A percentile compares a stretch with the other conserved stretches of the same genome.
Evolutionary conservation across 208 protist genomes (phyloP).

Genomic region (Trypanosoma platydactyli): DNA sequence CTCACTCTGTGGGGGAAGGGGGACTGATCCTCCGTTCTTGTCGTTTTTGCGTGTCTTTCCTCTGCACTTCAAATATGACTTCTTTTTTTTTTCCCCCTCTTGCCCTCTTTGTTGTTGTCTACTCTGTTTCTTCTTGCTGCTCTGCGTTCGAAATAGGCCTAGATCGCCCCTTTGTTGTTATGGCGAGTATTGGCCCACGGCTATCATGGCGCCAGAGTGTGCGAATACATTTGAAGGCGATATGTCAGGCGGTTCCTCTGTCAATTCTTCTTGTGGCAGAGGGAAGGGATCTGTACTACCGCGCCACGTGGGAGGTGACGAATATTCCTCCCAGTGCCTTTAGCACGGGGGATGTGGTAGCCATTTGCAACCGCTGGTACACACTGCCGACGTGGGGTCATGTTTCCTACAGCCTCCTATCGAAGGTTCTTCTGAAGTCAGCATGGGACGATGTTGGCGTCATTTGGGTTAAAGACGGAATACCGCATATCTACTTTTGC

Average conservation of each 20-base stretch:
- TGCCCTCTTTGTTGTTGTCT: neutral
- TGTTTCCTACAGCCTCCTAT: slow-evolving; percentile 68
- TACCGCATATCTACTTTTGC: slow-evolving; percentile 65
- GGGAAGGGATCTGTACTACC: slow-evolving; percentile 81
- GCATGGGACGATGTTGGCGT: slow-evolving; percentile 88
- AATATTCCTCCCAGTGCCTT: slow-evolving; percentile 49
- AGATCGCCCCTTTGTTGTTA: slow-evolving; percentile 13
- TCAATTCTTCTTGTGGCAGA: slow-evolving; percentile 82
- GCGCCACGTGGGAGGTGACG: slow-evolving; percentile 70
- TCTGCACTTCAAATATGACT: neutral
- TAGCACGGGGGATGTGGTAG: slow-evolving; percentile 76
- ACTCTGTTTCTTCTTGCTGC: slow-evolving; percentile 2
- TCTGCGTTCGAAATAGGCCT: slow-evolving; percentile 1
- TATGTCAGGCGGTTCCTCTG: slow-evolving; percentile 69
- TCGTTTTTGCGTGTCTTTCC: neutral
- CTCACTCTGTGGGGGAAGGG: neutral
- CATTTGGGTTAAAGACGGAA: slow-evolving; percentile 50
- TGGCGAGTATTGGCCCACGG: slow-evolving; percentile 50
- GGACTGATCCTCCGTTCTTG: neutral
- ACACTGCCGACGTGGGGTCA: slow-evolving; percentile 79
- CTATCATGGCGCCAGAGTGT: slow-evolving; percentile 67
- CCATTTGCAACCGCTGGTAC: slow-evolving; percentile 89
- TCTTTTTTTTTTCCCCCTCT: slow-evolving; percentile 10
- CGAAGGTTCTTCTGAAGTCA: slow-evolving; percentile 84
- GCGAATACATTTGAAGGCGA: slow-evolving; percentile 71